Evolutionary conservation across 2,329 filamentous ascomycete species (phyloP), one percentile per base, ranked within the genome.

Genomic region (Aspergillus aculeatinus): DNA sequence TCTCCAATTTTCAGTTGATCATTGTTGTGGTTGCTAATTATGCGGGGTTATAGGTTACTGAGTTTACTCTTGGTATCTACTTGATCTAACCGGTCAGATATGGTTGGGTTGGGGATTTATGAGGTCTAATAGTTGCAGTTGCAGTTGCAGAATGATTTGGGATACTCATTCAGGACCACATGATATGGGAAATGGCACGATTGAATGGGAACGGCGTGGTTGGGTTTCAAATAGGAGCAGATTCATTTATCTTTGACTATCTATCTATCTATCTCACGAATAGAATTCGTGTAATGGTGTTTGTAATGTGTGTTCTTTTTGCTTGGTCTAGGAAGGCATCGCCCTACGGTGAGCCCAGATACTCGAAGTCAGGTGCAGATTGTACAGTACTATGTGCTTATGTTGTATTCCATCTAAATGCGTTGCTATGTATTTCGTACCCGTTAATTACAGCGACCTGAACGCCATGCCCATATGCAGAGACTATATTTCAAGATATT

Each of bases 391-490:
- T 16, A 16, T 16, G 33, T 35, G 33, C 33, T 12, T 35, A 35
- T 35, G 12, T 16, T 35, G 14, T 35, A 12, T 16, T 35, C 4
- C 14, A 35, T 35, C 33, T 35, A 35, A 35, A 19, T 35, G 16
- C 5, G 39, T 19, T 44, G n/a, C 14, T 44, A 19, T 44, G 39
- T 16, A n/a, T 16, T 2, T 9, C 6, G 14, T 5, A 7, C 16
- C 14, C 4, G 16, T 44, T 7, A 9, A n/a, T 12, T 16, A 19
- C 39, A 44, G 39, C 27, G 9, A 44, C 14, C 39, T 7, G 33
- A 55, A 55, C 53, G 42, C 53, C 53, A 12, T 44, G 29, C 21
- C n/a, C 35, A 23, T 23, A 55, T 55, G 53, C 53, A 55, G 10
- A 48, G 7, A 25, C 16, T 2, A 23, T 21, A 1, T 31, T n/a